A percentile compares a stretch with the other conserved stretches of the same genome.
phyloP scores from a whole-genome alignment of 768 basidiomycete species.

The Saitozyma podzolica region DNA sequence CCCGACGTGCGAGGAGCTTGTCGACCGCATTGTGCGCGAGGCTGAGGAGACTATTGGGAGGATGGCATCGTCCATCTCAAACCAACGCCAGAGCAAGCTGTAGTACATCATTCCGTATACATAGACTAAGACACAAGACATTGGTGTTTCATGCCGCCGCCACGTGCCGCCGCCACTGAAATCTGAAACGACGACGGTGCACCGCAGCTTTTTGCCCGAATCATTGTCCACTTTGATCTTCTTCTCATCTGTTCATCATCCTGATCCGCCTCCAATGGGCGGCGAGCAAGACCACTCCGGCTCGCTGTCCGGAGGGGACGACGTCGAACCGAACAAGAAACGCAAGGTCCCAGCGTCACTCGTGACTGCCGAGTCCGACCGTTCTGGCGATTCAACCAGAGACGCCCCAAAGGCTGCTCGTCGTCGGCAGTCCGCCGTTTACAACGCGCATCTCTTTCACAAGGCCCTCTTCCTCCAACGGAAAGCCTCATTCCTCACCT shows the following conservation, averaged over 20 bases:
- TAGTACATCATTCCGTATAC: background rate
- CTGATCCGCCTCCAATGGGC: too few species aligned
- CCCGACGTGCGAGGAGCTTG: conserved; percentile 73
- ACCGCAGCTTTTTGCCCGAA: too few species aligned
- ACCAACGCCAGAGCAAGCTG: conserved; percentile 21
- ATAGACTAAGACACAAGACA: too few species aligned
- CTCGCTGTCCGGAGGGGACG: conserved; percentile 11
- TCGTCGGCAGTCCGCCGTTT: too few species aligned
- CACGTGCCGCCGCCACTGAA: too few species aligned
- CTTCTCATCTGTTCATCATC: too few species aligned
- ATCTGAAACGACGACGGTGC: too few species aligned
- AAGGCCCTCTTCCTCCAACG: conserved; percentile 32
- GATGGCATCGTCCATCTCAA: conserved; percentile 17
- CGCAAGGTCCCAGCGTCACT: conserved; percentile 5
- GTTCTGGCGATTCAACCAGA: too few species aligned
- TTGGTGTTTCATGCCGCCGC: too few species aligned
- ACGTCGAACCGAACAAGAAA: conserved; percentile 12
- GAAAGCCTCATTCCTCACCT: conserved; percentile 35
- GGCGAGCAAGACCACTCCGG: background rate
- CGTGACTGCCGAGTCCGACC: too few species aligned
- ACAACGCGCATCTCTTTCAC: background rate
- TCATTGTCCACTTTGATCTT: too few species aligned
- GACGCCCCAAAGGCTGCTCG: too few species aligned
- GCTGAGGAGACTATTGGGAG: conserved; percentile 65
- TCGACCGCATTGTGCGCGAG: conserved; percentile 70